Conservation (phyloP, 768 basidiomycete species). For the Sporobolomyces roseus region DNA sequence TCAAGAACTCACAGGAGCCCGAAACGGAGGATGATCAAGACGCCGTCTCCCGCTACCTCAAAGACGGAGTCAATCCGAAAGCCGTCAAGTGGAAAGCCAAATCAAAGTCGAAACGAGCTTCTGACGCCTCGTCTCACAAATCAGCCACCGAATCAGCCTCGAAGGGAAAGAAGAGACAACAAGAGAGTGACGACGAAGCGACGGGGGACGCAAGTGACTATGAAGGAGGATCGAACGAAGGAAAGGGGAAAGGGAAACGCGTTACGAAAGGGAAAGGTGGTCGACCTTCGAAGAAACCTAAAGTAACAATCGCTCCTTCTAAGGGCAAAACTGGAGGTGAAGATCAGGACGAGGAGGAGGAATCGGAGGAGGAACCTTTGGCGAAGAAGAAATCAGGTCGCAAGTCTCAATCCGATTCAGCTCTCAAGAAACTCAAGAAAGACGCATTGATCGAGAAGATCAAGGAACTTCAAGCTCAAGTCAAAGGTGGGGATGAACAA, state of each 20-base stretch:
- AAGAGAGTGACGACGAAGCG: background rate
- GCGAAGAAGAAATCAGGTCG: background rate
- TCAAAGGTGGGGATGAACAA: background rate
- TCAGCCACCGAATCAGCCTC: too few species aligned
- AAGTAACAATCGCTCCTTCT: background rate
- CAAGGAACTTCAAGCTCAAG: background rate
- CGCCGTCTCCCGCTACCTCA: background rate
- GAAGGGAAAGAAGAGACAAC: too few species aligned
- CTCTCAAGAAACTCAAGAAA: background rate
- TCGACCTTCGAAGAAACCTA: background rate
- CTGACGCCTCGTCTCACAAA: too few species aligned
- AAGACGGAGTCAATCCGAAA: background rate
- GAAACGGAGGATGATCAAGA: background rate
- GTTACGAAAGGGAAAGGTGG: background rate
- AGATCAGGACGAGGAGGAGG: background rate
- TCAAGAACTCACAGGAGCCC: background rate
- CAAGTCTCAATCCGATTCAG: background rate
- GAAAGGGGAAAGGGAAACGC: slow-evolving; percentile 5
- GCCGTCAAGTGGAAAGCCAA: background rate
- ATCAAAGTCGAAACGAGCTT: too few species aligned
- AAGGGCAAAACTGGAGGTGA: background rate
- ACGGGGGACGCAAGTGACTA: background rate
- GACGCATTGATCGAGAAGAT: background rate
- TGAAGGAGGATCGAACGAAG: background rate
- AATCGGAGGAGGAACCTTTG: background rate